Conservation (phyloP, 495 filamentous ascomycete genomes). For the Xylaria bambusicola region DNA sequence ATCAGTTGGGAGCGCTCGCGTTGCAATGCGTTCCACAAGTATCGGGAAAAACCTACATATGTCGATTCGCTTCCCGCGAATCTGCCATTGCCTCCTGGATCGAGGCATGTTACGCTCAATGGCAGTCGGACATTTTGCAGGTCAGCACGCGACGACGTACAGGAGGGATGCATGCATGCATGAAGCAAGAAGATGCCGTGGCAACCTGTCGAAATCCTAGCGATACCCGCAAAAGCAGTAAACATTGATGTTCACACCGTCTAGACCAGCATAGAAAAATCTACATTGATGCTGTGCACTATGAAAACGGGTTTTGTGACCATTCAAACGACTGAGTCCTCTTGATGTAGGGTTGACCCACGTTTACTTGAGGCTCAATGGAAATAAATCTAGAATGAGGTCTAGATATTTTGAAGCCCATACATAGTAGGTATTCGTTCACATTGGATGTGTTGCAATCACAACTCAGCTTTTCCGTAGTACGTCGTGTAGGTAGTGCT, state of each 20-base stretch:
- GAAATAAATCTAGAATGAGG: not conserved
- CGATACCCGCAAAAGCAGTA: not conserved
- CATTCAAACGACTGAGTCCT: not conserved
- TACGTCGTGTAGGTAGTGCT: too few relatives aligned
- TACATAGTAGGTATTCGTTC: not conserved
- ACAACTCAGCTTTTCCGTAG: too few relatives aligned
- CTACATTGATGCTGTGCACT: not conserved
- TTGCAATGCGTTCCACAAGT: not conserved
- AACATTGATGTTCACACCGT: not conserved
- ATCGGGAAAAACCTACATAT: not conserved
- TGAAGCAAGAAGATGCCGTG: not conserved
- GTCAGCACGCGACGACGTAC: not conserved
- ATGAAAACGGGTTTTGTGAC: not conserved
- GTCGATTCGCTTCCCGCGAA: not conserved
- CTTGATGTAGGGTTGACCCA: slow-evolving; percentile 3
- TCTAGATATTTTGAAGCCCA: not conserved
- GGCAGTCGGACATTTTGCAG: not conserved
- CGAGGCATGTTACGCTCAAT: not conserved
- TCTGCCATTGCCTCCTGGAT: not conserved
- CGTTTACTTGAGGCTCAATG: slow-evolving; percentile 4
- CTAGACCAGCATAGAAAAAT: not conserved
- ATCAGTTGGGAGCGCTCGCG: too few relatives aligned
- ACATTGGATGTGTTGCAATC: not conserved
- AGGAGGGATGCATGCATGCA: not conserved
- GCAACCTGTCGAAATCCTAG: not conserved